Evolutionary conservation across 78 protist genomes (phyloP).

Genomic region (Creolimax fragrantissima): DNA sequence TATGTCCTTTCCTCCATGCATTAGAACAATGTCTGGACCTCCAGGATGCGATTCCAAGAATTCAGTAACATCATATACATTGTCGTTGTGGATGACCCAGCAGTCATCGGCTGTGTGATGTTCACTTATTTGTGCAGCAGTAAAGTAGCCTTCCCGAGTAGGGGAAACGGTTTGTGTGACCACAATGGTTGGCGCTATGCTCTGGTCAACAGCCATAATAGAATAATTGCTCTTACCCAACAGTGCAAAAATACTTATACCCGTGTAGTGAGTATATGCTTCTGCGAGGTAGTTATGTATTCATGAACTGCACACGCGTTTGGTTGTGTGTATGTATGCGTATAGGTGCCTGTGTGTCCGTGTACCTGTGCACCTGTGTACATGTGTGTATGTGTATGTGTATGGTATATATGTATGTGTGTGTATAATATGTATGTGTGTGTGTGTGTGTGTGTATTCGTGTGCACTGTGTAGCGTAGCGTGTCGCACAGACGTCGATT

Average conservation of each 20-base stretch:
- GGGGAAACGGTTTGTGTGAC: neutral
- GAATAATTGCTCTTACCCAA: neutral
- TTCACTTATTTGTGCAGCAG: neutral
- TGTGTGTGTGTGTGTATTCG: neutral
- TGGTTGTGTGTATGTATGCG: neutral
- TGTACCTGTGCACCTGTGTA: neutral
- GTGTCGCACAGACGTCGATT: neutral
- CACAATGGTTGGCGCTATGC: too few species aligned
- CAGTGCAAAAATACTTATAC: neutral
- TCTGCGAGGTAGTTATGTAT: neutral
- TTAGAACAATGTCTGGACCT: conserved; percentile 18
- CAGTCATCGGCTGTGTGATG: conserved; percentile 21
- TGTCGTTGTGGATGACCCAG: neutral
- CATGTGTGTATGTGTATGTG: neutral
- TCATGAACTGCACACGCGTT: neutral
- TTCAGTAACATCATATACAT: conserved; percentile 20
- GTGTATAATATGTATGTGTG: neutral
- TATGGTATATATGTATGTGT: too few species aligned
- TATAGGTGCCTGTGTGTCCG: neutral
- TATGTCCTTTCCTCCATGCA: conserved; percentile 24
- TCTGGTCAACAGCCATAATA: too few species aligned
- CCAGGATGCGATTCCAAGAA: conserved; percentile 11
- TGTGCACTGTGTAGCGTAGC: neutral
- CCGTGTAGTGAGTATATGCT: neutral
- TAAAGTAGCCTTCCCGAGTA: neutral